A percentile compares a stretch with the other conserved stretches of the same genome.
These are phyloP conservation scores for Microsporum canis DNA, from an alignment of 2,329 filamentous ascomycete genomes.

Conservation along the genomic window DNA sequence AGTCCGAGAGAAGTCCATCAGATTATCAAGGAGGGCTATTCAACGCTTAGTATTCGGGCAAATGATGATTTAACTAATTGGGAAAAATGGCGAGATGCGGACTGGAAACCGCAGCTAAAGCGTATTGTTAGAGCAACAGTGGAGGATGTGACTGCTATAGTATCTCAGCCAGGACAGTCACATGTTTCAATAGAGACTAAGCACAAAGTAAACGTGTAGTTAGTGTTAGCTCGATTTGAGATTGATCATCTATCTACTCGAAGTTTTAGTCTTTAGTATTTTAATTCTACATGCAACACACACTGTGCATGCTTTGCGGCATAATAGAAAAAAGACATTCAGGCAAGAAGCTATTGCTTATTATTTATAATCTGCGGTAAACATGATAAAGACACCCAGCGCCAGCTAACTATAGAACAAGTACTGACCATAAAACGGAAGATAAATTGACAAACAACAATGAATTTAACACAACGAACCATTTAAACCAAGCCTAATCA, in stretches of 20 bases:
- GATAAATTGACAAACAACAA: not conserved
- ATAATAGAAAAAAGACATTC: not conserved
- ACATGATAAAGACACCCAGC: not conserved
- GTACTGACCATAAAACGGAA: not conserved
- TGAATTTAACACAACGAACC: no score
- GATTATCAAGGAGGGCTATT: conserved; percentile 93
- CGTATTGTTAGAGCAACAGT: conserved; percentile 73
- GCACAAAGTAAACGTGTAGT: not conserved
- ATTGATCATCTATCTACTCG: not conserved
- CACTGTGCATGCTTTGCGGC: not conserved
- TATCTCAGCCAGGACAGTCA: conserved; percentile 13
- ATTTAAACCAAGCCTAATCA: not conserved
- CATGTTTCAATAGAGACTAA: not conserved
- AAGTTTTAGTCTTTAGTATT: not conserved
- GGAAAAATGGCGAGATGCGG: conserved; percentile 76
- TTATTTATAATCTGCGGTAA: not conserved
- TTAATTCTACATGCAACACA: not conserved
- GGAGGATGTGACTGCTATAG: conserved; percentile 48
- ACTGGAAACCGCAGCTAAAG: conserved; percentile 75
- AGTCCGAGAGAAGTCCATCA: conserved; percentile 75
- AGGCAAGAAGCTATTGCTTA: not conserved
- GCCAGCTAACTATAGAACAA: not conserved
- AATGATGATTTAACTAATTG: conserved; percentile 77
- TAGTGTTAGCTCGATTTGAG: not conserved
- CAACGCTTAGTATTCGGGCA: conserved; percentile 82